These are phyloP conservation scores for Talaromyces sp. DNA, from an alignment of 2,329 filamentous ascomycete species.

Conservation along the genomic window DNA sequence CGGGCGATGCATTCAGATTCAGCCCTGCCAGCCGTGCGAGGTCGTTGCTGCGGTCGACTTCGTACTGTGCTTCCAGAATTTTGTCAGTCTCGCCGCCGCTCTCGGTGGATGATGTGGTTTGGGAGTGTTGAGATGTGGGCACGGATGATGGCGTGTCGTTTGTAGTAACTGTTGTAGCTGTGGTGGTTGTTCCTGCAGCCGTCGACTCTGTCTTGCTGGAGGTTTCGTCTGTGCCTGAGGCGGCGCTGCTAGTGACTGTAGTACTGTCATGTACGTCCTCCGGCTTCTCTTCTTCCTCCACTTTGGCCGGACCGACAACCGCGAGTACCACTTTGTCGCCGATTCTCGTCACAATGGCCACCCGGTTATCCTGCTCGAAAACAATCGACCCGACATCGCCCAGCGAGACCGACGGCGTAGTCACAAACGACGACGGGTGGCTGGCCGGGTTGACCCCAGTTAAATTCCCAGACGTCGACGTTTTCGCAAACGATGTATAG, in stretches of 20 bases:
- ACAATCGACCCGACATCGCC: conserved; percentile 41
- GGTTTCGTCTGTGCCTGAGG: conserved; percentile 7
- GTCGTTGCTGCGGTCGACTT: conserved; percentile 36
- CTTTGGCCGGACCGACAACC: conserved; percentile 34
- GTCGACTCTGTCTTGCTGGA: neutral
- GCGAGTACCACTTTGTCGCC: conserved; percentile 40
- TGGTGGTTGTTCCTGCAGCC: neutral
- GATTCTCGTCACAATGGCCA: conserved; percentile 37
- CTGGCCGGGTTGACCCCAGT: conserved; percentile 39
- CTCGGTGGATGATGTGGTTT: neutral
- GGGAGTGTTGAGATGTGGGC: neutral
- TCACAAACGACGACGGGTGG: conserved; percentile 39
- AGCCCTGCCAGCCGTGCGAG: conserved; percentile 34
- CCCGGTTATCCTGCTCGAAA: conserved; percentile 36
- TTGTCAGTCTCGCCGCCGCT: conserved; percentile 16
- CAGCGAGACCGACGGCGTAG: conserved; percentile 35
- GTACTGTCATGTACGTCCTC: neutral
- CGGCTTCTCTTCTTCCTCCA: conserved; percentile 13
- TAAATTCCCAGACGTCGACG: conserved; percentile 34
- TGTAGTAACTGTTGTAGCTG: neutral
- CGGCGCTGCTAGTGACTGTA: conserved; percentile 3
- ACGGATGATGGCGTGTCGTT: neutral
- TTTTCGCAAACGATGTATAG: conserved; percentile 39
- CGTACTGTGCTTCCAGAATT: conserved; percentile 29
- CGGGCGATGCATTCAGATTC: conserved; percentile 34